Conservation (phyloP, 1,139 yeast genomes). For the Protomyces inundatus region DNA sequence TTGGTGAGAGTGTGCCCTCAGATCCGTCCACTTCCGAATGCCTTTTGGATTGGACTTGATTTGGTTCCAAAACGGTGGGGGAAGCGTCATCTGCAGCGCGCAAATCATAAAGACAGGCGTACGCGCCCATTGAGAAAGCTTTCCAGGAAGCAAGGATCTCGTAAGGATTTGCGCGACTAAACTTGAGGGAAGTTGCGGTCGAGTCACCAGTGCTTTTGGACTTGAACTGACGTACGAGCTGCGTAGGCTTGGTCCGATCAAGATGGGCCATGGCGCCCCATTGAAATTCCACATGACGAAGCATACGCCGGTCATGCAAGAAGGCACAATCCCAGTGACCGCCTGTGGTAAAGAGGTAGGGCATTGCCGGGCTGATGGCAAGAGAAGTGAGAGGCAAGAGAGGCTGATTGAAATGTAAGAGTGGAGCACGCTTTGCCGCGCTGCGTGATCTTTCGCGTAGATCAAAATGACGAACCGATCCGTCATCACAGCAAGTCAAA, state of each 20-base stretch:
- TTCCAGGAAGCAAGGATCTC: slow-evolving; percentile 32
- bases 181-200: slow-evolving; percentile 26
- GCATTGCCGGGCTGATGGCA: slow-evolving; percentile 29
- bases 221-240: background rate
- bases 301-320: slow-evolving; percentile 32
- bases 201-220: background rate
- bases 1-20: too few relatives aligned
- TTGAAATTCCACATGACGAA: slow-evolving; percentile 23
- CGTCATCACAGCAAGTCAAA: slow-evolving; percentile 32
- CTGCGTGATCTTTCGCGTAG: slow-evolving; percentile 18
- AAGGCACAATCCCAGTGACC: slow-evolving; percentile 30
- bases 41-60: too few relatives aligned
- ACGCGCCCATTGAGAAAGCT: too few relatives aligned
- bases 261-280: slow-evolving; percentile 28
- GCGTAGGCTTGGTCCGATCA: background rate
- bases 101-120: too few relatives aligned
- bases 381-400: slow-evolving; percentile 29
- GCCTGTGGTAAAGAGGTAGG: slow-evolving; percentile 31
- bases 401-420: slow-evolving; percentile 27
- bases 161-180: slow-evolving; percentile 27
- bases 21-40: too few relatives aligned
- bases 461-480: slow-evolving; percentile 32
- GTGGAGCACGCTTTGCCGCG: slow-evolving; percentile 22
- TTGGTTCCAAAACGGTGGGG: too few relatives aligned
- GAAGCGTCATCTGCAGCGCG: too few relatives aligned